A percentile compares a stretch with the other conserved stretches of the same genome.
These are phyloP conservation scores for Verbascum thapsus DNA, from an alignment of 257 asterid genomes.

Conservation along the genomic window DNA sequence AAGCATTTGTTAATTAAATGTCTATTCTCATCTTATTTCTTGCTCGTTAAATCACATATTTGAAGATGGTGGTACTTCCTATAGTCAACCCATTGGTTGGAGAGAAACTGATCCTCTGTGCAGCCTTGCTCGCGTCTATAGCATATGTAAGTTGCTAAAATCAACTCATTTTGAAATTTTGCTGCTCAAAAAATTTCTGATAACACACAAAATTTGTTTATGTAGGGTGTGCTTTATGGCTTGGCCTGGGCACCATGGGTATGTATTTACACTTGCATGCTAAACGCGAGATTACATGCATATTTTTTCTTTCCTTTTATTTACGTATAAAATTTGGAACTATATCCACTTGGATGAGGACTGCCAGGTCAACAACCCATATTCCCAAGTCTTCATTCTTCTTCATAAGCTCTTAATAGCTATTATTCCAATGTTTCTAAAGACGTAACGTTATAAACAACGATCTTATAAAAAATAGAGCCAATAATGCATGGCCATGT, in stretches of 20 bases:
- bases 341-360: no score
- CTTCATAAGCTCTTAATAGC: neutral
- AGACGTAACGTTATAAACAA: no score
- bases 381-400: no score
- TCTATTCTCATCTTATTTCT: no score
- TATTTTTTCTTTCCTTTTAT: neutral
- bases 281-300: conserved; percentile 5
- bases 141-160: conserved; percentile 65
- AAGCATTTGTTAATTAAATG: no score
- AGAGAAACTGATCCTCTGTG: conserved; percentile 76
- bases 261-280: conserved; percentile 25
- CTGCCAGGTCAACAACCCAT: no score
- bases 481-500: no score
- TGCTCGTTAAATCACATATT: conserved; percentile 27
- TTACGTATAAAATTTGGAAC: neutral
- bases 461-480: no score
- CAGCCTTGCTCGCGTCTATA: conserved; percentile 66
- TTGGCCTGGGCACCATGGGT: conserved; percentile 99
- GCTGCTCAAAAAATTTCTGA: neutral
- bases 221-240: conserved; percentile 87
- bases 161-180: neutral
- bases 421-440: neutral
- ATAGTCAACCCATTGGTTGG: conserved; percentile 75
- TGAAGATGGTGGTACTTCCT: conserved; percentile 87
- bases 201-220: conserved; percentile 25